These are phyloP conservation scores for Chaetothyriales sp. DNA, from an alignment of 2,329 filamentous ascomycete genomes.

Conservation along the genomic window DNA sequence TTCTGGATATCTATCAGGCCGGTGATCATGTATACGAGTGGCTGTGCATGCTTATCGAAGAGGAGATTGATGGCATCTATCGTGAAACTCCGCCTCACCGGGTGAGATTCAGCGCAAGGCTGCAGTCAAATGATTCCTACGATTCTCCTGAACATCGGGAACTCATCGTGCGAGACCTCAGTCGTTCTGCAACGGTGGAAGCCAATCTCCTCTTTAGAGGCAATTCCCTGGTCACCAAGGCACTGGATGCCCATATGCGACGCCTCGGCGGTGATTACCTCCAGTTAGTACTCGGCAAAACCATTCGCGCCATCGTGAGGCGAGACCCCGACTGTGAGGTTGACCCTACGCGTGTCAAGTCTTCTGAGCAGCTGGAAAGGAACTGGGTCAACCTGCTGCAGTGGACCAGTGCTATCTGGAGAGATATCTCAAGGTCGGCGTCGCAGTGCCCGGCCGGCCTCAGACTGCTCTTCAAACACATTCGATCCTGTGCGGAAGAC, in stretches of 20 bases:
- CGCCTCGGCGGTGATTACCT: slow-evolving; percentile 84
- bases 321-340: slow-evolving; percentile 88
- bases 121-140: slow-evolving; percentile 44
- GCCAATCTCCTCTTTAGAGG: slow-evolving; percentile 90
- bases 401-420: slow-evolving; percentile 72
- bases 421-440: slow-evolving; percentile 61
- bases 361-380: slow-evolving; percentile 55
- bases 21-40: slow-evolving; percentile 72
- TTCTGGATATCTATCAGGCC: slow-evolving; percentile 81
- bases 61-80: slow-evolving; percentile 87
- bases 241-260: slow-evolving; percentile 90
- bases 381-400: slow-evolving; percentile 69
- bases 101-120: slow-evolving; percentile 47
- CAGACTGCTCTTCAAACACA: slow-evolving; percentile 73
- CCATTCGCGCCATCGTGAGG: slow-evolving; percentile 77
- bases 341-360: slow-evolving; percentile 63
- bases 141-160: slow-evolving; percentile 43
- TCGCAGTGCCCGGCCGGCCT: slow-evolving; percentile 64
- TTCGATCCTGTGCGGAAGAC: slow-evolving; percentile 82
- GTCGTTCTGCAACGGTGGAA: slow-evolving; percentile 54
- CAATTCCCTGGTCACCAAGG: slow-evolving; percentile 85
- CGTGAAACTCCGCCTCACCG: slow-evolving; percentile 59
- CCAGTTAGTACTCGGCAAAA: slow-evolving; percentile 71
- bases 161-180: slow-evolving; percentile 47
- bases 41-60: slow-evolving; percentile 84